Evolutionary conservation across 305 asterid species (phyloP), one percentile per base, ranked within the genome.

Genomic region (Fraxinus platypoda): DNA sequence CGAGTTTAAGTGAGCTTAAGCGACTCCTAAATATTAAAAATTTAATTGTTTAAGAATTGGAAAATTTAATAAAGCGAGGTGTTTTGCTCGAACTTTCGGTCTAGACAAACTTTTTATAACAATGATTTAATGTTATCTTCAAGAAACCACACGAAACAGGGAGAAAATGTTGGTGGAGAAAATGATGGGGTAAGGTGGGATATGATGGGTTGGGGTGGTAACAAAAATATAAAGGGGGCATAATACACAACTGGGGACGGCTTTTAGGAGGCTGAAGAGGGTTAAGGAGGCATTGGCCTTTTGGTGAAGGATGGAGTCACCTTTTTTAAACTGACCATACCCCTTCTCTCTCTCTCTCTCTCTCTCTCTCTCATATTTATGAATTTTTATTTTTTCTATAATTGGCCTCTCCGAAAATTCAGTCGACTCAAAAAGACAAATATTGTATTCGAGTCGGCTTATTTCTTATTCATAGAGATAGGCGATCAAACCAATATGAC

Each of bases 221-320:
- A 76, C 85, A 73, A 78, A 88, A 81, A 72, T 83, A 73, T 84
- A 78, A 89, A 88, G 88, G 94, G 94, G 75, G 43, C 92, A 88
- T 26, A 84, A 75, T 78, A 26, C 30, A 57, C 31, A 86, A 81
- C 86, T 81, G 86, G 92, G 92, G 88, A 84, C 89, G 93, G 91
- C 92, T 74, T 80, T 80, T 82, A 73, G 84, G 80, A 83, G 84
- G 84, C 83, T 83, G 80, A 77, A 54, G 84, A 82, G 81, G 84
- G 79, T 78, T 82, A 38, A 81, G 43, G 80, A 83, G 84, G 11
- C 87, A 87, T 8, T 84, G 89, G 84, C 92, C 90, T 34, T 86
- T 91, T 38, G 88, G 85, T 83, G 89, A 81, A 49, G 31, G 89
- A 15, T 83, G 74, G 91, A 89, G 94, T 68, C 92, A 82, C 90